Percentiles rank a stretch among this genome's conserved stretches.
Conservation (phyloP, 495 filamentous ascomycete genomes). For the Glonium stellatum region DNA sequence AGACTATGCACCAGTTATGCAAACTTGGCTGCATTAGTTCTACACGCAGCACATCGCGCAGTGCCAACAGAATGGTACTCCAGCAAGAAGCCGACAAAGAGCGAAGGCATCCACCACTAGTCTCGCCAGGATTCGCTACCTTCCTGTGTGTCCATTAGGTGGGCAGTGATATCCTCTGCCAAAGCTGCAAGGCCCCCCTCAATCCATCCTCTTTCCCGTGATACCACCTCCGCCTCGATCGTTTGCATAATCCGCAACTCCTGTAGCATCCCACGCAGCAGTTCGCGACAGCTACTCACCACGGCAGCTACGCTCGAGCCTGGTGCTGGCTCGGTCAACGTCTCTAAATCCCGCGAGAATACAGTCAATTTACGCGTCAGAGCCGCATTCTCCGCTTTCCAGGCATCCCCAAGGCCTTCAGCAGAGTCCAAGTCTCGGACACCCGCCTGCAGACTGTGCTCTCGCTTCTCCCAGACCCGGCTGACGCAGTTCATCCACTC, state of each 20-base stretch:
- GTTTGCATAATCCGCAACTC: conserved; percentile 21
- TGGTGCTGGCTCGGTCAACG: conserved; percentile 11
- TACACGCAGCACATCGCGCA: too few species aligned
- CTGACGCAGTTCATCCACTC: conserved; percentile 43
- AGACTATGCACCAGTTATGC: too few species aligned
- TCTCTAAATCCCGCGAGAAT: conserved; percentile 23
- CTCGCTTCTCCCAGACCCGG: conserved; percentile 36
- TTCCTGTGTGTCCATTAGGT: conserved; percentile 1
- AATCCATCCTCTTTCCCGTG: conserved; percentile 20
- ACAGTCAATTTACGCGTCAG: conserved; percentile 21
- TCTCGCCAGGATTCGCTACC: conserved; percentile 17
- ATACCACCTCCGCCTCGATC: conserved; percentile 15
- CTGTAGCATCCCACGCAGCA: conserved; percentile 15
- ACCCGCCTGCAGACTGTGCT: conserved; percentile 1
- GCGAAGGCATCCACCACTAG: background rate
- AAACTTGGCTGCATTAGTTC: too few species aligned
- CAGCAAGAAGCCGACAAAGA: too few species aligned
- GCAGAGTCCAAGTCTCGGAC: background rate
- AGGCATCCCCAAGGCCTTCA: conserved; percentile 24
- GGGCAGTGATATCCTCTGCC: conserved; percentile 9
- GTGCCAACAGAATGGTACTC: too few species aligned
- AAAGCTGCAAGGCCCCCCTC: conserved; percentile 17
- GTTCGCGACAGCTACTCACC: conserved; percentile 12
- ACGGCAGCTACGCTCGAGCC: conserved; percentile 24
- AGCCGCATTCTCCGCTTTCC: conserved; percentile 21